Base-by-base conservation (phyloP, 441 rosid species). In the Erodium moschatum region DNA sequence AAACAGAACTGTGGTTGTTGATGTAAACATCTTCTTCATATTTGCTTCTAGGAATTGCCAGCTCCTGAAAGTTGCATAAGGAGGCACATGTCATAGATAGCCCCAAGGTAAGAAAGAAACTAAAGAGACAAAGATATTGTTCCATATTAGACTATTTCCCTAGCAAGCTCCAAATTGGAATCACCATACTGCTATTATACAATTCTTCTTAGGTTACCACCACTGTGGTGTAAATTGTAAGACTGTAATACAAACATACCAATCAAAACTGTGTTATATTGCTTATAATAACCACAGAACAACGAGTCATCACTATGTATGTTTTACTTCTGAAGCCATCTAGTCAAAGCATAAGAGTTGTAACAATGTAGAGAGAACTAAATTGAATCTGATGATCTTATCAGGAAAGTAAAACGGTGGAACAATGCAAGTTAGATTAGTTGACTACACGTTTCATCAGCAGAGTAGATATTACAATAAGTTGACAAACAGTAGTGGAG, bases 1-100 rank as follows among this genome's bases (percentile, higher is more conserved):
- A 86, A 29, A 84, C 90, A 18, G 74, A 70, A 5, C 84, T 81
- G 75, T 86, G 90, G 79, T 86, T 86, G 71, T 86, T 86, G 20
- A 10, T 12, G 74, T 72, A 75, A 42, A 80, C 72, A 65, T 35
- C 8, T 35, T 84, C 90, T 72, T 84, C 90, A 69, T 86, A 84
- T 75, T 86, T 86, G 80, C 88, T 86, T 75, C 66, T 84, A 5
- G 90, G 90, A 75, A 86, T 80, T 12, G 82, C 78, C 35, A 54
- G 72, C 76, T 86, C 90, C 86, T 84, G 69, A 35, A 35, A 35
- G 40, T 35, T 46, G 52, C 4, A 19, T 20, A 10, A 20, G 10
- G 9, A 58, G 13, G 63, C 29, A 54, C 2, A 18, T 54, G 62
- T 52, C 20, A 52, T 18, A 54, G 9, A 15, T 16, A 54, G 9